Percentiles rank a stretch among this genome's conserved stretches.
These are phyloP conservation scores for Aureobasidium sp. DNA, from an alignment of 2,329 filamentous ascomycete species.

Conservation along the genomic window DNA sequence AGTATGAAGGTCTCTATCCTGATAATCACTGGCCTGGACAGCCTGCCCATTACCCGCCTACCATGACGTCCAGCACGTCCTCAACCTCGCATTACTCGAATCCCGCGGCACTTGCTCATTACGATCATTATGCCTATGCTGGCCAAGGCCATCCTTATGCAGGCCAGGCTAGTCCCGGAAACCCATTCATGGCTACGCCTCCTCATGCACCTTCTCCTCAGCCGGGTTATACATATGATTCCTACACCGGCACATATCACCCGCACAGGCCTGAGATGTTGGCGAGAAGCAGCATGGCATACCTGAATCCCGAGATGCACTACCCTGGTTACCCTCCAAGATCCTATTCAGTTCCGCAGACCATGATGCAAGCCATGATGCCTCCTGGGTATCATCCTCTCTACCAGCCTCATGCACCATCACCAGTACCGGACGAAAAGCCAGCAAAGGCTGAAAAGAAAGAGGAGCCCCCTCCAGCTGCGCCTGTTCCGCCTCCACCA, in stretches of 20 bases:
- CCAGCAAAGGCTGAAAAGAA: background rate
- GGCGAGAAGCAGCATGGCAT: background rate
- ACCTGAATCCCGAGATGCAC: constrained; percentile 1
- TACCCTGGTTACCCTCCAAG: background rate
- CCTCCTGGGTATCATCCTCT: background rate
- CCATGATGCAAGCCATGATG: constrained; percentile 19
- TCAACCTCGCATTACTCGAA: background rate
- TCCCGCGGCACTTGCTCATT: background rate
- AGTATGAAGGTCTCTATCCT: constrained; percentile 18
- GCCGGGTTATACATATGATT: constrained; percentile 17
- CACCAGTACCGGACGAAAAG: background rate
- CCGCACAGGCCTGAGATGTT: background rate
- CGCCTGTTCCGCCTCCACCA: constrained; percentile 20
- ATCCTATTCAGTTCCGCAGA: constrained; percentile 18
- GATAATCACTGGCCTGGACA: constrained; percentile 22
- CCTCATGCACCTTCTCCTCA: background rate
- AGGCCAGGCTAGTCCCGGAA: constrained; percentile 22
- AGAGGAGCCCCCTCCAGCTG: constrained; percentile 19
- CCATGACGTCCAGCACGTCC: constrained; percentile 28
- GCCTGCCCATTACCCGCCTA: constrained; percentile 29
- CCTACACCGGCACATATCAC: constrained; percentile 9
- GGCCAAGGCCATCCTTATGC: constrained; percentile 30
- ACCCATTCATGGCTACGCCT: constrained; percentile 17
- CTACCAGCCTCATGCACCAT: background rate
- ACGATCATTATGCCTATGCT: constrained; percentile 23